A percentile compares a stretch with the other conserved stretches of the same genome.
phyloP scores from a whole-genome alignment of 139 green algal species.

The Deuterostichococcus epilithicus region DNA sequence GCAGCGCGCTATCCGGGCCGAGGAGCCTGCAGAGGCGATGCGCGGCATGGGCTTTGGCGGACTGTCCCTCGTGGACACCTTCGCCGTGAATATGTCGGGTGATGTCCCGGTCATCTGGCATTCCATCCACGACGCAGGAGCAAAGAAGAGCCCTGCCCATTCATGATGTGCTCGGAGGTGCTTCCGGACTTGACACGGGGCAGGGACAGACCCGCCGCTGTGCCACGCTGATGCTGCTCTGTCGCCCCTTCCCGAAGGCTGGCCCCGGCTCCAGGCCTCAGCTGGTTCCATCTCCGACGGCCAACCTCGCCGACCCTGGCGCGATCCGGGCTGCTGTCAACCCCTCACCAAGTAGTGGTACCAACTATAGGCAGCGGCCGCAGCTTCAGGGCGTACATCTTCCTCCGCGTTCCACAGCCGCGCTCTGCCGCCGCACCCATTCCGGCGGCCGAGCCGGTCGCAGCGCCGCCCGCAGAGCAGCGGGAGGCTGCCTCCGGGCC shows the following conservation, averaged over 20 bases:
- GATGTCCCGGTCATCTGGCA: neutral
- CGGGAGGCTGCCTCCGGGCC: too few species aligned
- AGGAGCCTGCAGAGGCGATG: constrained; percentile 63
- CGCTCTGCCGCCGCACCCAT: too few species aligned
- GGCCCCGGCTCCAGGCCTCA: neutral
- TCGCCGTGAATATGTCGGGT: constrained; percentile 87
- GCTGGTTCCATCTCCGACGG: neutral
- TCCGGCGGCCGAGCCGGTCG: too few species aligned
- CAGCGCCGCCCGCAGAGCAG: neutral
- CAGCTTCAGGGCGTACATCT: constrained; percentile 81
- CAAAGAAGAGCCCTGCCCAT: neutral
- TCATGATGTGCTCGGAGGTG: neutral
- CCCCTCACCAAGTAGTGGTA: neutral
- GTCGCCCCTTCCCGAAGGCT: neutral
- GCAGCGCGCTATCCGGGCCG: constrained; percentile 62
- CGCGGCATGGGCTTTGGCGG: constrained; percentile 66
- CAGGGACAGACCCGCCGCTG: neutral
- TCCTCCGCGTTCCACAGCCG: constrained; percentile 29
- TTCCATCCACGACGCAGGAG: neutral
- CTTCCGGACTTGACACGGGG: neutral
- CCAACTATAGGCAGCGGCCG: constrained; percentile 62
- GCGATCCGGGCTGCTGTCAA: neutral
- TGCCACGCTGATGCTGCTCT: neutral
- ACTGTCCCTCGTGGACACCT: constrained; percentile 62
- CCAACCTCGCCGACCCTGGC: too few species aligned